Percentiles rank a stretch among this genome's conserved stretches.
Conservation (phyloP, 1,284 basidiomycete species). For the Mrakiaceae sp. region DNA sequence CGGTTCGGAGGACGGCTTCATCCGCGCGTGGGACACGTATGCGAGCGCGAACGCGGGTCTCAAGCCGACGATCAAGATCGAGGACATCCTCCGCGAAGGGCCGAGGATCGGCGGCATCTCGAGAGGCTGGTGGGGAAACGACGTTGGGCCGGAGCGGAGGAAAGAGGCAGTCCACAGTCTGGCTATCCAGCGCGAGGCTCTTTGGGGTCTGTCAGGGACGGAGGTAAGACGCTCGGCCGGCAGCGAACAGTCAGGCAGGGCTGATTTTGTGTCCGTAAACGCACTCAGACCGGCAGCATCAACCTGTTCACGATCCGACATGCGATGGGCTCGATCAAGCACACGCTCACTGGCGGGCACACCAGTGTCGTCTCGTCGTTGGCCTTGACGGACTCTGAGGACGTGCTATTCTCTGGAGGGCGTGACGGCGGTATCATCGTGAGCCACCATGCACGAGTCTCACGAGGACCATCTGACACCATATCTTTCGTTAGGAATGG, state of each 20-base stretch:
- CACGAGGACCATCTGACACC: neutral
- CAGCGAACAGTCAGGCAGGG: slow-evolving; percentile 10
- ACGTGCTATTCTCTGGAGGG: slow-evolving; percentile 75
- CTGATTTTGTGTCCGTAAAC: slow-evolving; percentile 11
- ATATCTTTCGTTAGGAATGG: slow-evolving; percentile 66
- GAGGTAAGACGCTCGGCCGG: slow-evolving; percentile 45
- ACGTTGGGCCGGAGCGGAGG: slow-evolving; percentile 29
- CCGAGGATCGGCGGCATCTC: slow-evolving; percentile 81
- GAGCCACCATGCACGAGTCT: slow-evolving; percentile 31
- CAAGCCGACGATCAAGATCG: slow-evolving; percentile 77
- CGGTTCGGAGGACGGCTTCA: slow-evolving; percentile 47
- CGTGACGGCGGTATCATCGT: slow-evolving; percentile 90
- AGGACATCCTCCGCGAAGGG: slow-evolving; percentile 82
- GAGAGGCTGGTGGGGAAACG: slow-evolving; percentile 67
- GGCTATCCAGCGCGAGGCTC: slow-evolving; percentile 74
- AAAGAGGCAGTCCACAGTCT: slow-evolving; percentile 70
- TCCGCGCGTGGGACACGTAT: slow-evolving; percentile 87
- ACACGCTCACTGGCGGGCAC: slow-evolving; percentile 59
- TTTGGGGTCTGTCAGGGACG: slow-evolving; percentile 79
- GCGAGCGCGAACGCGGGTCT: slow-evolving; percentile 75
- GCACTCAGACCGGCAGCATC: slow-evolving; percentile 59
- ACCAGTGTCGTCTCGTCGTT: slow-evolving; percentile 77
- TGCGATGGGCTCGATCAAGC: slow-evolving; percentile 68
- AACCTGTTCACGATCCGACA: slow-evolving; percentile 89
- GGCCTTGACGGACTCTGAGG: slow-evolving; percentile 66